Base-by-base conservation (phyloP, 805 yeast species). In the Lachancea sp. region DNA sequence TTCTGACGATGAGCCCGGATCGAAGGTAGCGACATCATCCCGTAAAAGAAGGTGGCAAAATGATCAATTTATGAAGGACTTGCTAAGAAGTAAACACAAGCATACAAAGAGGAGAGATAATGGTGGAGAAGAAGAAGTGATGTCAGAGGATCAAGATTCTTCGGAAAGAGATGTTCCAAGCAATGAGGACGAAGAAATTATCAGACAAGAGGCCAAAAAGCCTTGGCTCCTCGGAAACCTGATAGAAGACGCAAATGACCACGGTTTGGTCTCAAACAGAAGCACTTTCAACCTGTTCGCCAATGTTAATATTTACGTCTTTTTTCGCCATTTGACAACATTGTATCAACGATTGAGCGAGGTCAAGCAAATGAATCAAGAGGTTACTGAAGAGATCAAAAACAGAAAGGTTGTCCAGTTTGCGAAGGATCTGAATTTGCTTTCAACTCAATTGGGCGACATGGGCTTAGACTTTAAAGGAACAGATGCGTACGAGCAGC, bases 291-390 rank as follows among this genome's bases (percentile, higher is more conserved):
- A 88, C 59, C 61, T 89, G 52, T 92, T 90, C 69, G 86, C 85
- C 46, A 89, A 90, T 62, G 81, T 96, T 4, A 80, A 89, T 42
- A 75, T 89, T 28, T 92, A 92, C 56, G 84, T 88, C 24, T 88
- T 92, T 53, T 77, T 88, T 75, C 84, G 98, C 51, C 83, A 83
- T 51, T 68, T 89, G 58, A 78, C 85, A 47, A 83, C 86, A 2
- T 63, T 92, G 17, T 90, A 86, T 59, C 83, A 78, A 54, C 76
- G 99, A 52, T 68, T 92, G 43, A 64, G 67, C 18, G 96, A 88
- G 54, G 77, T 89, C 39, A 90, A 90, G 65, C 61, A 64, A 12
- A 67, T 84, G 65, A 80, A 85, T 55, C 74, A 69, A 2, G 75
- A 65, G n/a, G 94, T 84, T 3, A 70, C 82, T n/a, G 67, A 70